Percentiles rank a stretch among this genome's conserved stretches.
These are phyloP conservation scores for Beauveria scarabaeidicola DNA, from an alignment of 2,329 filamentous ascomycete species.

Conservation along the genomic window DNA sequence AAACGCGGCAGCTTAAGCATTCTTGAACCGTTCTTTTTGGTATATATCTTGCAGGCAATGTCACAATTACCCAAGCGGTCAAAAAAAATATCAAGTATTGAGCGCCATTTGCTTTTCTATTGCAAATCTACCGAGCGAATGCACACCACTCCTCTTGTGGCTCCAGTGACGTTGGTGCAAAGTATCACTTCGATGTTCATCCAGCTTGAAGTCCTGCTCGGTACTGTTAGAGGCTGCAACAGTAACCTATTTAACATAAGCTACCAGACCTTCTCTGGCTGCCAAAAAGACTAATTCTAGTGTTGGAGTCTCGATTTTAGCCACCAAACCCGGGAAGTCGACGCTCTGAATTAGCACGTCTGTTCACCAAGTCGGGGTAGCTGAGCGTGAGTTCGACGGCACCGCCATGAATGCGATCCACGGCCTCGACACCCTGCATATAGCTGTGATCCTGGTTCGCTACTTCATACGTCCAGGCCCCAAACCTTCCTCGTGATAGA, in stretches of 20 bases:
- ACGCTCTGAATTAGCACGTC: slow-evolving; percentile 46
- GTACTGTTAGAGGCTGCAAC: no score
- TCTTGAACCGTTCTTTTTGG: not conserved
- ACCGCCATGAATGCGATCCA: slow-evolving; percentile 80
- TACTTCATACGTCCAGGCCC: slow-evolving; percentile 83
- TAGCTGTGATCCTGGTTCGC: slow-evolving; percentile 35
- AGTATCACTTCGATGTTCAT: not conserved
- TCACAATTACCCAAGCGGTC: no score
- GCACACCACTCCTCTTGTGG: not conserved
- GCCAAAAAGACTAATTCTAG: no score
- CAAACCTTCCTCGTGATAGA: slow-evolving; percentile 83
- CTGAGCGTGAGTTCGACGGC: slow-evolving; percentile 87
- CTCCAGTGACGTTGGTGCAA: not conserved
- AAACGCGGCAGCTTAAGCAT: not conserved
- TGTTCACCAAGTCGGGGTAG: slow-evolving; percentile 94
- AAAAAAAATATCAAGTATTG: not conserved
- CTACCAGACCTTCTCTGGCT: no score
- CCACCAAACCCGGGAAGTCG: not conserved
- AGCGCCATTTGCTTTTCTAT: no score
- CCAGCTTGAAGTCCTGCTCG: no score
- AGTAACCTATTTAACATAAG: no score
- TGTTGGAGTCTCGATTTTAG: no score
- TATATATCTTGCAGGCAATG: not conserved
- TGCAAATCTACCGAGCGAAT: no score
- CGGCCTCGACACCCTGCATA: slow-evolving; percentile 91